A percentile compares a stretch with the other conserved stretches of the same genome.
Evolutionary conservation across 2,329 filamentous ascomycete genomes (phyloP).

Genomic region (Kalaharituber pfeilii): DNA sequence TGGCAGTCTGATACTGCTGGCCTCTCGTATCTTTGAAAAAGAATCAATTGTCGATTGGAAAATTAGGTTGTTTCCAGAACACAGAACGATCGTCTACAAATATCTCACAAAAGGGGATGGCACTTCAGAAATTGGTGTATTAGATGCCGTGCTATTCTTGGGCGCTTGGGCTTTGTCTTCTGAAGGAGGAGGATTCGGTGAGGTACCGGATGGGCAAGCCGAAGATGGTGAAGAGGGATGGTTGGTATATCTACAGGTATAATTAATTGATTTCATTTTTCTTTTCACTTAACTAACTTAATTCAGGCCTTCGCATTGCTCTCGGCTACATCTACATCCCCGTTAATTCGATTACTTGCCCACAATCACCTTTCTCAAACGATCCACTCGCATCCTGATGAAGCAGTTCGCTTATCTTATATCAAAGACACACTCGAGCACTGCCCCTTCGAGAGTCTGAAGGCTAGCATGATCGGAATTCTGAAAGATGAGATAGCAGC

Average conservation of each 20-base stretch:
- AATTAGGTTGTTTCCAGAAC: conserved; percentile 20
- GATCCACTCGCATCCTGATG: conserved; percentile 20
- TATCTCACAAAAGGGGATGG: conserved; percentile 17
- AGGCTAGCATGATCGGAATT: conserved; percentile 22
- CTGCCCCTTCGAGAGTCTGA: conserved; percentile 23
- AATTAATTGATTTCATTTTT: neutral
- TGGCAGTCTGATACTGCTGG: conserved; percentile 22
- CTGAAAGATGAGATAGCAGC: conserved; percentile 23
- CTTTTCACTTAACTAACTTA: conserved; percentile 8
- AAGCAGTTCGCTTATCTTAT: conserved; percentile 20
- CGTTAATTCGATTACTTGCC: conserved; percentile 18
- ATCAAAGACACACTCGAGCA: conserved; percentile 24
- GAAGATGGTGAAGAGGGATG: neutral
- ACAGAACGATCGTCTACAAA: conserved; percentile 18
- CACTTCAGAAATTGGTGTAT: conserved; percentile 15
- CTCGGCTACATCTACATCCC: conserved; percentile 20
- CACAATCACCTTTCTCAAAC: conserved; percentile 20
- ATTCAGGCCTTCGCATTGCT: conserved; percentile 22
- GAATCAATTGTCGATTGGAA: conserved; percentile 2
- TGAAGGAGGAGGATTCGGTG: conserved; percentile 11
- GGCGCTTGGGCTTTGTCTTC: conserved; percentile 19
- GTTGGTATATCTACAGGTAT: neutral
- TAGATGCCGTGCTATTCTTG: conserved; percentile 23
- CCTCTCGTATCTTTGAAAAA: conserved; percentile 14
- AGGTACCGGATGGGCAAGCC: conserved; percentile 11